Conservation (phyloP, 2,329 filamentous ascomycete species). For the Monosporascus sp. region DNA sequence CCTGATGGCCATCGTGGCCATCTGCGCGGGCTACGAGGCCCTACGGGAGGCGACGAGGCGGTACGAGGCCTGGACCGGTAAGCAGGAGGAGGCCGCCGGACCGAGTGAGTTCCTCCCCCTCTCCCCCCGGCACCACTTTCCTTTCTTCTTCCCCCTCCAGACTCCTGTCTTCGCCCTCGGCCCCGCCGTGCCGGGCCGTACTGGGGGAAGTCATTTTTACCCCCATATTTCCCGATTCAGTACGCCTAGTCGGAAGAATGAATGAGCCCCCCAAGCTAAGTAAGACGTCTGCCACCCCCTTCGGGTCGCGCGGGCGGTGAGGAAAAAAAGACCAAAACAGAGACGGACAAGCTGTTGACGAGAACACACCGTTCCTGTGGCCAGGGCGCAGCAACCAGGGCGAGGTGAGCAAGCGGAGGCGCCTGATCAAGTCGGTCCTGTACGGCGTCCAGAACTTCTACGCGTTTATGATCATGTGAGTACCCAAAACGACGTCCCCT, state of each 20-base stretch:
- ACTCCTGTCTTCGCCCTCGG: background rate
- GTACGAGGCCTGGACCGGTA: constrained; percentile 62
- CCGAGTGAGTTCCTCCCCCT: constrained; percentile 43
- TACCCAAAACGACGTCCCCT: constrained; percentile 19
- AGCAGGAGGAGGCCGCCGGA: constrained; percentile 38
- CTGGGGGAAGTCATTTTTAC: no score
- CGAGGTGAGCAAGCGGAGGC: constrained; percentile 59
- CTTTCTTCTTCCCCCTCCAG: constrained; percentile 1
- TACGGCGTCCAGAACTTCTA: constrained; percentile 97
- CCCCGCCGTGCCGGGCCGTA: no score
- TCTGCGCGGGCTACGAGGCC: constrained; percentile 91
- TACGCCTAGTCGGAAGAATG: background rate
- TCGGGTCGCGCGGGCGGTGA: background rate
- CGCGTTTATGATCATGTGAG: constrained; percentile 99
- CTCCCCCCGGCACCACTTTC: constrained; percentile 2
- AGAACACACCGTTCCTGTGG: constrained; percentile 58
- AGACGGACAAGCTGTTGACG: constrained; percentile 47
- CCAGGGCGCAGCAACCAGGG: constrained; percentile 65
- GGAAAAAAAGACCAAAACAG: constrained; percentile 11
- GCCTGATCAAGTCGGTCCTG: constrained; percentile 72
- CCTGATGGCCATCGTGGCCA: constrained; percentile 72
- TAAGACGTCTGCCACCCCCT: constrained; percentile 5
- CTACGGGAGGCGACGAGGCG: constrained; percentile 70
- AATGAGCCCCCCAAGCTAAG: constrained; percentile 2
- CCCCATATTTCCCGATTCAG: background rate